Evolutionary conservation across 106 monocot genomes (phyloP), one percentile per base, ranked within the genome.

Genomic region (Cymbidium sinense): DNA sequence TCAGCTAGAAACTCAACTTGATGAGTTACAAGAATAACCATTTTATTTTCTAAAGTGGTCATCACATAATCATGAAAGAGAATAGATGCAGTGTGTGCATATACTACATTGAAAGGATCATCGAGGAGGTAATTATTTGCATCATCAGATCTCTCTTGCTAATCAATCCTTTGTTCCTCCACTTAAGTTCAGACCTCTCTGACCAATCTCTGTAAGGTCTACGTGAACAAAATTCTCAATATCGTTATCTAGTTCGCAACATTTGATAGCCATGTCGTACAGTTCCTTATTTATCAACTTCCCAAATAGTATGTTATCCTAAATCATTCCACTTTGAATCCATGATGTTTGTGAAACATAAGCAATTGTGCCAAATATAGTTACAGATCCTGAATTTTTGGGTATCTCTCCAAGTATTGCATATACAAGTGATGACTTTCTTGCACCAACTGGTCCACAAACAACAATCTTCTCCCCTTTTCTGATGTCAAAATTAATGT

Each of bases 181-280:
- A 71, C 96, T 96, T 91, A 96, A 83, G 75, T 96, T 96, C 13
- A 96, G 51, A n/a, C 96, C 96, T 85, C 93, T 91, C 85, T 96
- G 91, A 2, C 96, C 96, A 20, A 96, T 96, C 80, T 96, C 96
- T 2, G 96, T 96, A 5, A 89, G 83, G 51, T 96, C 96, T 29
- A 91, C 87, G 79, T 93, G 79, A 72, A 79, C 75, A 64, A 96
- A 96, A 61, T 77, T 89, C 31, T 86, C 89, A 1, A 96, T 83
- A 36, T 96, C 96, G 77, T 96, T 93, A 36, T 87, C 87, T 52
- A 96, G 81, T 33, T 93, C 96, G 75, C 91, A 91, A 50, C 86
- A 52, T 83, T 74, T 80, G 33, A 96, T 87, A 3, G 87, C 83
- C 75, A 43, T 89, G 18, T 93, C 88, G 70, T 96, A 96, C 0